Evolutionary conservation across 306 rosid species (phyloP), one percentile per base, ranked within the genome.

Genomic region (Argentina anserina): DNA sequence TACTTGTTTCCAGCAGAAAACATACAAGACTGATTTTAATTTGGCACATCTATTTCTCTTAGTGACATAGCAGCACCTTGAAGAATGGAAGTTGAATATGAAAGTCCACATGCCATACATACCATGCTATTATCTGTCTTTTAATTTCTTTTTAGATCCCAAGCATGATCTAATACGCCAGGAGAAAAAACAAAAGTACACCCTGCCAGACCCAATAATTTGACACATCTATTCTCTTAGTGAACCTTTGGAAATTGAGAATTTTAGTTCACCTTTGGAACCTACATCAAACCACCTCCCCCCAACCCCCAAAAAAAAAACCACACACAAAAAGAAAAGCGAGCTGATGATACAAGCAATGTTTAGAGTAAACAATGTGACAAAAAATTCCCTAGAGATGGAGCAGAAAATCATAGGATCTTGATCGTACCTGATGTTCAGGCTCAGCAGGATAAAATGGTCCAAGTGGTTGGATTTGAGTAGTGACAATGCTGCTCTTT

Each of bases 371-470:
- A 3, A 76, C 65, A 43, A 68, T 67, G 76, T 6, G 17, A 59
- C 18, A 31, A 18, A 41, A 15, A 73, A 20, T 21, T 39, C 20
- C 36, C 37, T 28, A 58, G 1, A 58, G 39, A 25, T 36, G 36
- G 15, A 21, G 23, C 2, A 3, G 36, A 15, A 23, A 43, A 53
- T 18, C 1, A 20, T 21, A 70, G 23, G 64, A 53, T 36, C 40
- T 36, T 70, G 25, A 52, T 47, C 23, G 50, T 36, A 94, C 98
- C 97, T 94, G 98, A 81, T 94, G 97, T 72, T 89, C 98, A 56
- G 97, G 80, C 80, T 91, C 96, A 4, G 98, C 97, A 33, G 90
- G 87, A 79, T 85, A 87, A 75, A 91, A 91, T 13, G 81, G 64
- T 82, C 87, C 90, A 21, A 85, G 89, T 59, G 88, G 91, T 18